These are phyloP conservation scores for Melastoma malabathricum DNA, from an alignment of 345 rosid genomes.

Conservation along the genomic window DNA sequence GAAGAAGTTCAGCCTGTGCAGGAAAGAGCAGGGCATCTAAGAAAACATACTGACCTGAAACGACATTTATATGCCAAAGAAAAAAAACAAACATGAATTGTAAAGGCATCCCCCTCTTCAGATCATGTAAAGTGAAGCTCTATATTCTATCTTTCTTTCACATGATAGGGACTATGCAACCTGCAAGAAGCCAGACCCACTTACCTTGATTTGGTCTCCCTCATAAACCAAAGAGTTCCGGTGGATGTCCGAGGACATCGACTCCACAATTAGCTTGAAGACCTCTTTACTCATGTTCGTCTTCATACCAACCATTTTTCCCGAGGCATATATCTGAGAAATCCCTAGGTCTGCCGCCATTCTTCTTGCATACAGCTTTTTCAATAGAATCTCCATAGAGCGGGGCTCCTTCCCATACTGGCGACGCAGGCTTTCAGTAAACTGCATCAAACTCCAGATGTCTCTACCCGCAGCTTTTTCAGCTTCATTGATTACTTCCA, in stretches of 20 bases:
- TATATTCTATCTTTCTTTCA: not conserved
- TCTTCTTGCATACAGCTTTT: constrained; percentile 81
- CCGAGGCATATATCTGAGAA: constrained; percentile 54
- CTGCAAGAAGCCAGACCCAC: not conserved
- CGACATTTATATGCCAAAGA: not conserved
- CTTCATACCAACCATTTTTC: constrained; percentile 82
- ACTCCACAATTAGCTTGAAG: constrained; percentile 70
- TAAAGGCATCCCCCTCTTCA: too few relatives aligned
- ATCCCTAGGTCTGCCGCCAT: constrained; percentile 98
- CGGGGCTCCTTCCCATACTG: constrained; percentile 87
- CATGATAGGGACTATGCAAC: not conserved
- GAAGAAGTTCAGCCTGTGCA: constrained; percentile 81
- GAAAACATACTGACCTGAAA: not conserved
- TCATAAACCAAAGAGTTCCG: constrained; percentile 49
- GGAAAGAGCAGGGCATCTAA: constrained; percentile 1
- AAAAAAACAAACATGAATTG: not conserved
- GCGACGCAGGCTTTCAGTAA: constrained; percentile 71
- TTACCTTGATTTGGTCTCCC: constrained; percentile 66
- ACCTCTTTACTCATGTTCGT: constrained; percentile 69
- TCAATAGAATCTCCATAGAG: constrained; percentile 77
- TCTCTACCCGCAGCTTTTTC: constrained; percentile 81
- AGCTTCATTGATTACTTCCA: constrained; percentile 68
- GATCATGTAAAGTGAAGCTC: not conserved
- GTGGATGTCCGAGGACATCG: constrained; percentile 55
- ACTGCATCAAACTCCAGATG: constrained; percentile 75